These are phyloP conservation scores for Exophiala aquamarina DNA, from an alignment of 2,329 filamentous ascomycete genomes.

Conservation along the genomic window DNA sequence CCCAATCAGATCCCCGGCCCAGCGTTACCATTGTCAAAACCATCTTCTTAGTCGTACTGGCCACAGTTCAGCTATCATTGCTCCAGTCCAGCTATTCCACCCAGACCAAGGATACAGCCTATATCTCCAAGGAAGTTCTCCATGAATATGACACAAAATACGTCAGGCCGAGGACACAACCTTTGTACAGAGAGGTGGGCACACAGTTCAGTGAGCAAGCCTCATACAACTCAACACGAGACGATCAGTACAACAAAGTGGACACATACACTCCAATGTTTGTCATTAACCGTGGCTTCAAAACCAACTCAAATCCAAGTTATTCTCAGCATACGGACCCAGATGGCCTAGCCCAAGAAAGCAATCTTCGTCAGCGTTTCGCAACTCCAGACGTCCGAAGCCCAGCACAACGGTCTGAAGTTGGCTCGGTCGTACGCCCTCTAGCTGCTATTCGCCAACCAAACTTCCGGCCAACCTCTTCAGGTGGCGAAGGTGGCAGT, in stretches of 20 bases:
- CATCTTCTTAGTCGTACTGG: slow-evolving; percentile 69
- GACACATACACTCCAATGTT: slow-evolving; percentile 63
- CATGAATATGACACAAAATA: slow-evolving; percentile 96
- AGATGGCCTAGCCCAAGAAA: slow-evolving; percentile 48
- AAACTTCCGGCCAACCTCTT: slow-evolving; percentile 48
- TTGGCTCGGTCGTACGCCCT: slow-evolving; percentile 45
- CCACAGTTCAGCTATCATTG: slow-evolving; percentile 75
- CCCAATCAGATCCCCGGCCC: slow-evolving; percentile 72
- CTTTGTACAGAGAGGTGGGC: slow-evolving; percentile 72
- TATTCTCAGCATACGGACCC: slow-evolving; percentile 71
- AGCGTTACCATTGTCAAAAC: slow-evolving; percentile 85
- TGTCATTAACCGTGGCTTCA: slow-evolving; percentile 72
- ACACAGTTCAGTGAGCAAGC: slow-evolving; percentile 66
- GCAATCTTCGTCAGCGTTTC: slow-evolving; percentile 43
- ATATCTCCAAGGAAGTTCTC: slow-evolving; percentile 89
- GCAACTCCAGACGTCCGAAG: slow-evolving; percentile 43
- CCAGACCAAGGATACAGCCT: slow-evolving; percentile 77
- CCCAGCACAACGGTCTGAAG: slow-evolving; percentile 48
- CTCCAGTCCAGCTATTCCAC: slow-evolving; percentile 75
- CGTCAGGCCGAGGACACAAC: slow-evolving; percentile 85
- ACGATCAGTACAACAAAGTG: slow-evolving; percentile 53
- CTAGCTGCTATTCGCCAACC: slow-evolving; percentile 54
- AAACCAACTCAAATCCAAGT: slow-evolving; percentile 78
- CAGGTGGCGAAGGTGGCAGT: slow-evolving; percentile 67
- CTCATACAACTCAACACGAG: slow-evolving; percentile 38